phyloP scores from a whole-genome alignment of 257 asterid species.

The Capsicum baccatum region DNA sequence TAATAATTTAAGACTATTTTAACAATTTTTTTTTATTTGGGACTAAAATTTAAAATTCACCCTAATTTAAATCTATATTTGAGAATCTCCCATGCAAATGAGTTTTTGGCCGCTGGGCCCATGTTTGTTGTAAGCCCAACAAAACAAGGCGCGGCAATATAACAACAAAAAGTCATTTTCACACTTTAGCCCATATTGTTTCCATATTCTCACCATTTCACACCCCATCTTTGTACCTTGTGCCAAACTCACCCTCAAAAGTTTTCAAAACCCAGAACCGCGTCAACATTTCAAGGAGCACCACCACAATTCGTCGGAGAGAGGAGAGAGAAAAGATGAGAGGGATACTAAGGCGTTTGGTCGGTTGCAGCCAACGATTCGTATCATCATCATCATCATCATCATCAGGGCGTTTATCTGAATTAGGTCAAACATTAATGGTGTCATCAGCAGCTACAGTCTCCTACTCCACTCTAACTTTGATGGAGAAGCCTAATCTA shows the following conservation, averaged over 20 bases:
- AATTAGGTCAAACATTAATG: conserved; percentile 53
- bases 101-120: not conserved
- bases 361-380: conserved; percentile 38
- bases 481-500: conserved; percentile 52
- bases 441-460: conserved; percentile 72
- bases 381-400: conserved; percentile 34
- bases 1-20: too few relatives aligned
- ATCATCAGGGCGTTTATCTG: conserved; percentile 38
- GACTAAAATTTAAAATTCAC: too few relatives aligned
- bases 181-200: not conserved
- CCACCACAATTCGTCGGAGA: not conserved
- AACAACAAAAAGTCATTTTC: not conserved
- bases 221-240: not conserved
- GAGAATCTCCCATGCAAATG: not conserved
- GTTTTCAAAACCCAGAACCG: not conserved
- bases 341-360: conserved; percentile 67
- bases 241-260: not conserved
- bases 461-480: conserved; percentile 57
- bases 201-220: conserved; percentile 4
- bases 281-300: not conserved
- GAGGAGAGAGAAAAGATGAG: conserved; percentile 47
- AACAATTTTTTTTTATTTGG: too few relatives aligned
- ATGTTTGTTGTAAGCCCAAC: not conserved
- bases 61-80: too few relatives aligned
- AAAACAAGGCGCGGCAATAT: not conserved